Evolutionary conservation across 2,329 filamentous ascomycete genomes (phyloP).

Genomic region (Colletotrichum sp.): DNA sequence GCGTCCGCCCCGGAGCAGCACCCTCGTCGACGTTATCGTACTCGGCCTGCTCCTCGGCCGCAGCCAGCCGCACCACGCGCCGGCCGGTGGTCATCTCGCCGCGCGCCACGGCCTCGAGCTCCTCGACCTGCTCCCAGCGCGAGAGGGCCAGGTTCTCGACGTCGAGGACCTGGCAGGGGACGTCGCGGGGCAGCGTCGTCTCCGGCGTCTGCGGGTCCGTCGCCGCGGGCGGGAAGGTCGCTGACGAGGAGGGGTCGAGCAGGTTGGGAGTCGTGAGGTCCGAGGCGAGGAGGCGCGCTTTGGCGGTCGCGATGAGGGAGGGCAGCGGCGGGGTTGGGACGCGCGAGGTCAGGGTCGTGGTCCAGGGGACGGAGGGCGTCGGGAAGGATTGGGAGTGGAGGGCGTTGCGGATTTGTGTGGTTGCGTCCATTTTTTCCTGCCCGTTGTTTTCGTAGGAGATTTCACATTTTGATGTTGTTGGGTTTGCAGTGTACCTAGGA

Average conservation of each 20-base stretch:
- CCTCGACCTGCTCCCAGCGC: slow-evolving; percentile 87
- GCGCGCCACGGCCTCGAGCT: slow-evolving; percentile 74
- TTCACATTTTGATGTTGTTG: background rate
- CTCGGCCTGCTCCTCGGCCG: slow-evolving; percentile 54
- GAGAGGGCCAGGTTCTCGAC: slow-evolving; percentile 82
- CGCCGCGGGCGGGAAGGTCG: slow-evolving; percentile 51
- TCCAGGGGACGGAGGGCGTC: slow-evolving; percentile 60
- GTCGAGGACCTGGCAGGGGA: slow-evolving; percentile 84
- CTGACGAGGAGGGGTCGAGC: slow-evolving; percentile 44
- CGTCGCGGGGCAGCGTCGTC: slow-evolving; percentile 60
- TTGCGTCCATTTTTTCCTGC: slow-evolving; percentile 29
- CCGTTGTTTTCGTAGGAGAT: background rate
- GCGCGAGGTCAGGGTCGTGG: slow-evolving; percentile 65
- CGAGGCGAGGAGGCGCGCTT: slow-evolving; percentile 78
- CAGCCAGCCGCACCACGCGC: slow-evolving; percentile 76
- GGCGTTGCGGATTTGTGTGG: slow-evolving; percentile 55
- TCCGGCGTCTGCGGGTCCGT: slow-evolving; percentile 59
- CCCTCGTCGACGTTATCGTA: slow-evolving; percentile 42
- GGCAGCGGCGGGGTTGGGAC: slow-evolving; percentile 66
- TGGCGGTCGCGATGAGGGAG: slow-evolving; percentile 78
- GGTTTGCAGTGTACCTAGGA: background rate
- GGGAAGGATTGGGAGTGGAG: slow-evolving; percentile 61
- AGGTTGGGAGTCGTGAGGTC: slow-evolving; percentile 72
- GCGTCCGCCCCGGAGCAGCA: background rate
- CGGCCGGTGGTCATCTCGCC: slow-evolving; percentile 78